Evolutionary conservation across 2,329 filamentous ascomycete species (phyloP), one percentile per base, ranked within the genome.

Genomic region (Aplosporella prunicola): DNA sequence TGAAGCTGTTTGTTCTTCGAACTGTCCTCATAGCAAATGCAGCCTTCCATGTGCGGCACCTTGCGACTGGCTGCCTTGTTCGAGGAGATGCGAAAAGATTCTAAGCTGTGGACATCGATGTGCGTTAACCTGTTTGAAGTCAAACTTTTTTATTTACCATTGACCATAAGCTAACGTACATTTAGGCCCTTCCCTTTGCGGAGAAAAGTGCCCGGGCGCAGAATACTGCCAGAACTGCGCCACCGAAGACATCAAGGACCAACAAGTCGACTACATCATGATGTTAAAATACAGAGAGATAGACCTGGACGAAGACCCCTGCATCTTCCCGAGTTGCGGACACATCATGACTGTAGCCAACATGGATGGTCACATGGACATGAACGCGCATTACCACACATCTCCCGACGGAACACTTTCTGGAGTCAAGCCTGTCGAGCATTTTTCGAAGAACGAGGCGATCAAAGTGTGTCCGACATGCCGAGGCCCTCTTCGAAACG

Each of bases 61-160:
- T 0, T 86, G 80, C 50, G 64, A 81, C 45, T 70, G 74, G 57
- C 49, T 82, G 0, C 81, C 80, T 1, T 86, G 80, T 51, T 71
- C 69, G 2, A 53, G 66, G 45, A 64, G 79, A 7, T 86, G 80
- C 48, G 48, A 60, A 3, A 61, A 70, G 18, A 11, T 41, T 0
- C 53, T 84, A 3, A 13, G 17, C 0, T 84, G 80, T 48, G 72
- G 73, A 1, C 78, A 83, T 51, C 71, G 64, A 50, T 84, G 74
- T 60, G 18, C 22, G 34, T 18, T 8, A 20, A n/a, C 9, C 5
- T 18, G 4, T 17, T 15, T 10, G 11, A 10, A 31, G 10, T 17
- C 14, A 16, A 17, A 16, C 13, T 16, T 29, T 16, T 7, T 9
- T 29, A 6, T 16, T 29, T 7, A 13, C n/a, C 16, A 13, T 8